phyloP scores from a whole-genome alignment of 768 basidiomycete species.

The Termitomyces sp. region DNA sequence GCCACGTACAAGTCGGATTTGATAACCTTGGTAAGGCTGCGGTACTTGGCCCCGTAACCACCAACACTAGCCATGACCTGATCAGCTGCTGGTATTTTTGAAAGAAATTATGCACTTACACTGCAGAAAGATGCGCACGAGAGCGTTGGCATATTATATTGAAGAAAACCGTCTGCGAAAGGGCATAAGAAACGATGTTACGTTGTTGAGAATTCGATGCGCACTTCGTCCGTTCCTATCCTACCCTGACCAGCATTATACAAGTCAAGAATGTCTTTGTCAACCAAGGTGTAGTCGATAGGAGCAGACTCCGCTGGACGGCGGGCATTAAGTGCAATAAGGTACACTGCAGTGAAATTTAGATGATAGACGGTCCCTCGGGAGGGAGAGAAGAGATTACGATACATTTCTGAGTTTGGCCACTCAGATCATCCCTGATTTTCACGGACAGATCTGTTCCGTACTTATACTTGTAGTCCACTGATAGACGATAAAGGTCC shows the following conservation, averaged over 20 bases:
- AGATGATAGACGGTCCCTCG: not conserved
- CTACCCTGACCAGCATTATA: conserved; percentile 34
- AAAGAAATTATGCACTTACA: conserved; percentile 20
- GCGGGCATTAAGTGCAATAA: conserved; percentile 41
- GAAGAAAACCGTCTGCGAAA: conserved; percentile 31
- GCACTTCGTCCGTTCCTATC: conserved; percentile 39
- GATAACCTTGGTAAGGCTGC: conserved; percentile 34
- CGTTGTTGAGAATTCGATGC: not conserved
- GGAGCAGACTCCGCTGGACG: conserved; percentile 32
- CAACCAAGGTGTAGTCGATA: conserved; percentile 34
- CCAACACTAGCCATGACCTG: conserved; percentile 18
- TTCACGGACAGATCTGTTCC: conserved; percentile 25
- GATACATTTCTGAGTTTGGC: conserved; percentile 25
- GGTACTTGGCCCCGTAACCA: conserved; percentile 26
- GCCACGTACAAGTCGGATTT: conserved; percentile 33
- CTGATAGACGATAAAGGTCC: conserved; percentile 30
- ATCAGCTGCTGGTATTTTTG: not conserved
- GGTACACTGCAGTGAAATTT: conserved; percentile 31
- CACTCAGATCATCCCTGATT: conserved; percentile 30
- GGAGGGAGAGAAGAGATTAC: conserved; percentile 9
- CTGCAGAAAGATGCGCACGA: conserved; percentile 38
- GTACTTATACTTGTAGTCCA: conserved; percentile 27
- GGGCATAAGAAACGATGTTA: not conserved
- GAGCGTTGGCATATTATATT: conserved; percentile 46
- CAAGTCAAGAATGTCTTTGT: conserved; percentile 38